Percentiles rank a stretch among this genome's conserved stretches.
phyloP scores from a whole-genome alignment of 1,284 basidiomycete species.

The Irpex sp. region DNA sequence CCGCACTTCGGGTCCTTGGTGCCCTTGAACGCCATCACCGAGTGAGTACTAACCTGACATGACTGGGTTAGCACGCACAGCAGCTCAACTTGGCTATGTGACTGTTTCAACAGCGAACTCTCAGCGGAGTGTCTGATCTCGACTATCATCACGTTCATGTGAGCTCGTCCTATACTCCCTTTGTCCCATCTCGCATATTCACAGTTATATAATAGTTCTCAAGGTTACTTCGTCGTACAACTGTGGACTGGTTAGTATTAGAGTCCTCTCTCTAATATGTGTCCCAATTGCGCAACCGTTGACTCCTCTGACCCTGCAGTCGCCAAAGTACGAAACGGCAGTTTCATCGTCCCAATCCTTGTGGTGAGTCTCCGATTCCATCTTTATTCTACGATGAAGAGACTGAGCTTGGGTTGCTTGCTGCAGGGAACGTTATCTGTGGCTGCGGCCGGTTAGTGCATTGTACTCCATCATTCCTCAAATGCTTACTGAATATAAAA shows the following conservation, averaged over 20 bases:
- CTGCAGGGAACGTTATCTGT: background rate
- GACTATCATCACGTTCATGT: constrained; percentile 36
- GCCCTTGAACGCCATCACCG: constrained; percentile 9
- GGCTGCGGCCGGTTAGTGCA: background rate
- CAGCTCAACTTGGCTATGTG: too few relatives aligned
- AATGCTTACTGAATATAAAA: too few relatives aligned
- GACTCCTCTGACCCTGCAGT: background rate
- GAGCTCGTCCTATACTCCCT: constrained; percentile 4
- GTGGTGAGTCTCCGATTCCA: constrained; percentile 2
- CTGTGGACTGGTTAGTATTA: constrained; percentile 21
- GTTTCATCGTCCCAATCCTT: background rate
- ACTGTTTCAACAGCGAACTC: constrained; percentile 25
- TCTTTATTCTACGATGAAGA: background rate
- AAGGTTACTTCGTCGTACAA: constrained; percentile 39
- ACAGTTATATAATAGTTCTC: constrained; percentile 27
- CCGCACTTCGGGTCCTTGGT: constrained; percentile 13
- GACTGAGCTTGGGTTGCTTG: background rate
- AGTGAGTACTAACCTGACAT: constrained; percentile 1
- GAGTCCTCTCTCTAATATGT: background rate
- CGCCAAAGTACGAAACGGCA: background rate
- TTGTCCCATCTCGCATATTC: background rate
- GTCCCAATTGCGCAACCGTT: background rate
- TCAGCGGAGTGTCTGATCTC: constrained; percentile 35
- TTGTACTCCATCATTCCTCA: too few relatives aligned
- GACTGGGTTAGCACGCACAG: background rate